These are phyloP conservation scores for Phytophthora tubulina DNA, from an alignment of 352 stramenopile species.

Conservation along the genomic window DNA sequence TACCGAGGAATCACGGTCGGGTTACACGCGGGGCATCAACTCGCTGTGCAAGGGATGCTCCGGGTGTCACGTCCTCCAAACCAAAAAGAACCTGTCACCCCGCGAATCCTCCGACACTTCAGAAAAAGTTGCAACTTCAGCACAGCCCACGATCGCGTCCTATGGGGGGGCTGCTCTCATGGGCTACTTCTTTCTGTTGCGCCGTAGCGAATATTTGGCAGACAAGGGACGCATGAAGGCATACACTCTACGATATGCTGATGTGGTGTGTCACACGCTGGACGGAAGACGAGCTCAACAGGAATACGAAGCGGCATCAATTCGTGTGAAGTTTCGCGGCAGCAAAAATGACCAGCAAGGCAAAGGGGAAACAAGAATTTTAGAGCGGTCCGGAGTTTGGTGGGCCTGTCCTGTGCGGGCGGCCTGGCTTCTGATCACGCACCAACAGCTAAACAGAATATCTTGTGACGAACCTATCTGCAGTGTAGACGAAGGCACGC, in stretches of 20 bases:
- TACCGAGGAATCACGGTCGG: conserved; percentile 9
- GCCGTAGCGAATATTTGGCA: conserved; percentile 18
- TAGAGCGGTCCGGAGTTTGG: conserved; percentile 4
- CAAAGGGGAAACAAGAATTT: neutral
- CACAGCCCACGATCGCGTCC: conserved; percentile 21
- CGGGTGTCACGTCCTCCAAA: conserved; percentile 13
- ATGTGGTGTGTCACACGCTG: neutral
- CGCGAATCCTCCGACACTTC: neutral
- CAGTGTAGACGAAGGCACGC: neutral
- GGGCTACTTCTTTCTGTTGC: conserved; percentile 29
- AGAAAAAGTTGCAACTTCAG: conserved; percentile 8
- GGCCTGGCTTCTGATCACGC: conserved; percentile 1
- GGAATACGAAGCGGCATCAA: neutral
- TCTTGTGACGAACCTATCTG: neutral
- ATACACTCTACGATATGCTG: conserved; percentile 5
- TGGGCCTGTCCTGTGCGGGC: conserved; percentile 25
- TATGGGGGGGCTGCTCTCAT: conserved; percentile 30
- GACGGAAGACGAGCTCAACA: neutral
- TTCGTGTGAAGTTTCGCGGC: neutral
- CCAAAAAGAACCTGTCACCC: conserved; percentile 10
- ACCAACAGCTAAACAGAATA: neutral
- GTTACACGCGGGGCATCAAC: conserved; percentile 19
- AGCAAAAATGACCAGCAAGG: conserved; percentile 17
- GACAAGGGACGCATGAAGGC: conserved; percentile 3
- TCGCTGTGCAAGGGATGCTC: conserved; percentile 23